Evolutionary conservation across 2,329 filamentous ascomycete genomes (phyloP), one percentile per base, ranked within the genome.

Genomic region (Fusarium sacchari): DNA sequence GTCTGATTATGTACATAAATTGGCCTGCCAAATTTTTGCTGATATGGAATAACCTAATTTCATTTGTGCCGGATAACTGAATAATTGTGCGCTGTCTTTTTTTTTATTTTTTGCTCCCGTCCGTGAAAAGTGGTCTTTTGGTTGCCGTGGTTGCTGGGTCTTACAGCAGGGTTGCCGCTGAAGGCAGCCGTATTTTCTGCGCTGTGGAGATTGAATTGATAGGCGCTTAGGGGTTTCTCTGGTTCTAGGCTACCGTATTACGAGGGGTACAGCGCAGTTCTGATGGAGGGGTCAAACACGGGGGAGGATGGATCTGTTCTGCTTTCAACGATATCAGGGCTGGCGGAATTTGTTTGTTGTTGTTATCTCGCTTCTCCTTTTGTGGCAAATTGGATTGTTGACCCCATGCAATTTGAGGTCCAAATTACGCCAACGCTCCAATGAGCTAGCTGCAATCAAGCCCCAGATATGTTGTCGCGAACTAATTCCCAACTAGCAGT

Each of bases 1-100:
- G 70, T 58, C 71, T 71, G 70, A 69, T 69, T 69, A 60, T 34
- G 47, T 55, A 69, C 49, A 47, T 65, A 65, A 65, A 66, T 55
- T 71, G 43, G 36, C 36, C 36, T 42, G 42, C 67, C 22, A 42
- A 46, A 36, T 5, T 36, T 36, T 64, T 57, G 50, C 64, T 67
- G 53, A 68, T 68, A 57, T 57, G 53, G 17, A 57, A 46, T 70
- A 56, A 55, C n/a, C 57, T 44, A 46, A 58, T 46, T 40, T 62
- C 22, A 53, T 40, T 36, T 43, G 50, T 73, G 62, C 56, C 70
- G 66, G 70, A 44, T 70, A 59, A 67, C 42, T 57, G 56, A 73
- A 72, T 73, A 59, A 39, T 58, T 58, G 37, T 26, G 28, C 30
- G 32, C 37, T 46, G 39, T 24, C 13, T 12, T 28, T 50, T 49